phyloP scores from a whole-genome alignment of 2,329 filamentous ascomycete genomes.

The Xylaria sp. region DNA sequence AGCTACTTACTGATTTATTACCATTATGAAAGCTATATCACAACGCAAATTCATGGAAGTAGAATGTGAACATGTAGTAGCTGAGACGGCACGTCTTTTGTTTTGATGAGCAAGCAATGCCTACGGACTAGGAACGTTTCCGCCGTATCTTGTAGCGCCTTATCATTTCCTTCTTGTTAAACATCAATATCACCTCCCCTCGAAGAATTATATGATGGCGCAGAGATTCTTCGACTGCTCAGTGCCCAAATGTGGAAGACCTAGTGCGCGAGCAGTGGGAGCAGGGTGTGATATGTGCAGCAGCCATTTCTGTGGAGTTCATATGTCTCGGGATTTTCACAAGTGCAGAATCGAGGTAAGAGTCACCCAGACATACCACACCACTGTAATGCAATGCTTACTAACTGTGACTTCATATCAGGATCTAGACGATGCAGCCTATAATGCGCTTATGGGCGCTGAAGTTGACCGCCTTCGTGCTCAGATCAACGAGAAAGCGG shows the following conservation, averaged over 20 bases:
- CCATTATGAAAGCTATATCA: too few species aligned
- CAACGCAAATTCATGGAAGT: too few species aligned
- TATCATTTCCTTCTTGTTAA: too few species aligned
- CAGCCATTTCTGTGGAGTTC: conserved; percentile 17
- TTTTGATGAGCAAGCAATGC: too few species aligned
- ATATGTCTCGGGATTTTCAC: conserved; percentile 23
- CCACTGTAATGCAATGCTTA: background rate
- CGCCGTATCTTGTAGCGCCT: too few species aligned
- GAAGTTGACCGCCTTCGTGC: conserved; percentile 26
- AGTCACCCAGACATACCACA: background rate
- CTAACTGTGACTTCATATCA: background rate
- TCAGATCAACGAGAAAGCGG: conserved; percentile 30
- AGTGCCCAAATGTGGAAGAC: conserved; percentile 19
- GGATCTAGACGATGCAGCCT: conserved; percentile 25
- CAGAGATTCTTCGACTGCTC: conserved; percentile 21
- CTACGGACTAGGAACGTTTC: too few species aligned
- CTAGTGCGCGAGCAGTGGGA: conserved; percentile 16
- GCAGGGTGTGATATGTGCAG: conserved; percentile 26
- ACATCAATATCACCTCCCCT: too few species aligned
- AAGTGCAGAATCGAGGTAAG: conserved; percentile 20
- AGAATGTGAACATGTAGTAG: too few species aligned
- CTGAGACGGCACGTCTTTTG: too few species aligned
- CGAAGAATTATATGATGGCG: too few species aligned
- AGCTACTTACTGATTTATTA: too few species aligned
- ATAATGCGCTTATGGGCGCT: conserved; percentile 11